These are phyloP conservation scores for Acacia pycnantha DNA, from an alignment of 331 rosid genomes.

Conservation along the genomic window DNA sequence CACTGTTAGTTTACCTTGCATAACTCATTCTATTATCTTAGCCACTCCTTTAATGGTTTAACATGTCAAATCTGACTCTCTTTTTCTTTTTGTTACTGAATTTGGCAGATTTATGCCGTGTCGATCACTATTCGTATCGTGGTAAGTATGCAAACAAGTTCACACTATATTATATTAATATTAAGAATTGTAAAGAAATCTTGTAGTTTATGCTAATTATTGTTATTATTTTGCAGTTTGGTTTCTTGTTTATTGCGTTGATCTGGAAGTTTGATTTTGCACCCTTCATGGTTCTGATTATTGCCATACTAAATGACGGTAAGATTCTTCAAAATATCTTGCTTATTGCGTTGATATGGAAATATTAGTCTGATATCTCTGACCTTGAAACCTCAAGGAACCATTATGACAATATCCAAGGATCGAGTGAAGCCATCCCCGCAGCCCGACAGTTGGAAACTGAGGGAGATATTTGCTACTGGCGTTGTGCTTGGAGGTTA, in stretches of 20 bases:
- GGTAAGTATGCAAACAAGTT: constrained; percentile 50
- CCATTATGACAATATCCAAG: constrained; percentile 91
- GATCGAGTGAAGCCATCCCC: constrained; percentile 97
- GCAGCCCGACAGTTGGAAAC: constrained; percentile 85
- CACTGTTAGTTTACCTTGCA: constrained; percentile 48
- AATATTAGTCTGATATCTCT: constrained; percentile 22
- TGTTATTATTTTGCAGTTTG: constrained; percentile 43
- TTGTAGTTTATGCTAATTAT: constrained; percentile 19
- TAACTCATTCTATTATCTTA: background rate
- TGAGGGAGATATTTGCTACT: constrained; percentile 84
- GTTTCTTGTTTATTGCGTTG: constrained; percentile 66
- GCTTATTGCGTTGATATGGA: background rate
- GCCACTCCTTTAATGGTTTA: background rate
- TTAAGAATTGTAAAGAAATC: background rate
- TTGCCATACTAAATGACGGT: constrained; percentile 78
- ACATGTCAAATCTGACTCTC: constrained; percentile 3
- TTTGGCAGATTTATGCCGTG: constrained; percentile 84
- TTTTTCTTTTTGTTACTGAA: background rate
- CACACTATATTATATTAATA: background rate
- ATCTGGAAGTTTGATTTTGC: constrained; percentile 77
- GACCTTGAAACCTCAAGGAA: constrained; percentile 44
- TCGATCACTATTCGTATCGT: constrained; percentile 91
- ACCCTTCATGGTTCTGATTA: constrained; percentile 78
- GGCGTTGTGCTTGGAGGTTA: constrained; percentile 93
- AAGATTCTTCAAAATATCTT: constrained; percentile 2